Base-by-base conservation (phyloP, 202 grass and related monocot genomes). In the Setaria italica region DNA sequence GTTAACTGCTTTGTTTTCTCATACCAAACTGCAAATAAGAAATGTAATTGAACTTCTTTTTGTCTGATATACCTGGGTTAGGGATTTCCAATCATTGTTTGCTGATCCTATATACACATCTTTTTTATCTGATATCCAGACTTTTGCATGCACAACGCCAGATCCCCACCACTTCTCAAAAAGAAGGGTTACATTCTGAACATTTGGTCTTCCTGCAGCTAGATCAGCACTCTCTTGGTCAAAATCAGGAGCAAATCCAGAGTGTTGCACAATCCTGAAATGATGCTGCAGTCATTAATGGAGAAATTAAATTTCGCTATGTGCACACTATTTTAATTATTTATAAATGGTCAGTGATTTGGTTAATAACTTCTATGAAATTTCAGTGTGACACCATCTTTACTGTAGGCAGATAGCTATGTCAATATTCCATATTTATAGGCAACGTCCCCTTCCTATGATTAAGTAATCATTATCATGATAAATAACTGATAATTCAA, bases 1-100 rank as follows among this genome's bases (percentile, higher is more conserved):
- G 47, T 80, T 80, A 57, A 43, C 32, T 13, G 25, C 20, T 79
- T 37, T 19, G 7, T 1, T 68, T 74, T 14, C 25, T 57, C 3
- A 0, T 15, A 74, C 7, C 12, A 12, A 4, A 15, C 35, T 41
- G 2, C 8, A 66, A 39, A 42, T 10, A 58, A 73, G 7, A 29
- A 46, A 60, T 78, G 5, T 19, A 51, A 15, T 8, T 57, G 0
- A 76, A 54, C 42, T 58, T 35, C 3, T 72, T 73, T 83, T 45
- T n/a, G 43, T 50, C 30, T 10, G 37, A 66, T 64, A 33, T 88
- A 94, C 96, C 93, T 99, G 96, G 50, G 91, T 92, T 66, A 99
- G 96, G 63, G 96, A 99, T 88, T 99, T 99, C 96, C 96, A 99
- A 48, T 95, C 93, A 33, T 99, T 99, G 79, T 99, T 99, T 62